Conservation (phyloP, 2,329 filamentous ascomycete genomes). For the Atkinsonella texensis region DNA sequence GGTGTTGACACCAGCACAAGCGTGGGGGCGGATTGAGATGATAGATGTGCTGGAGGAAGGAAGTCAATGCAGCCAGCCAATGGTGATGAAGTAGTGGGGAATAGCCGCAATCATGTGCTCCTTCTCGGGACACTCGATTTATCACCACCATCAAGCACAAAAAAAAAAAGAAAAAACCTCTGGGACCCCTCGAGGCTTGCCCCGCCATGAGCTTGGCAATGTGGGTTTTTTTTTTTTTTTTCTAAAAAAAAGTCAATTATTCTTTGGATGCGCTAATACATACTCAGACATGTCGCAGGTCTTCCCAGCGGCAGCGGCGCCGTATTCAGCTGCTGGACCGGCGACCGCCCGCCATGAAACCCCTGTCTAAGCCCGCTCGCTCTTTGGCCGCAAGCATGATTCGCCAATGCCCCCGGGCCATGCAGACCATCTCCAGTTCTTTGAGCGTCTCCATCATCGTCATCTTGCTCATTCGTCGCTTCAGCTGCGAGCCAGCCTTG, state of each 20-base stretch:
- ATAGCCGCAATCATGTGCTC: too few species aligned
- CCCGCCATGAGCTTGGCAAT: neutral
- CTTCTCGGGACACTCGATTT: too few species aligned
- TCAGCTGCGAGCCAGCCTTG: neutral
- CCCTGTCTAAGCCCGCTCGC: neutral
- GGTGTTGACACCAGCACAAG: neutral
- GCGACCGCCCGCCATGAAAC: neutral
- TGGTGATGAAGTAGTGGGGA: too few species aligned
- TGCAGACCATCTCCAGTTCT: neutral
- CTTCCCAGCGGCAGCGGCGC: neutral
- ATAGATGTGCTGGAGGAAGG: neutral
- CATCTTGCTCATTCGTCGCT: neutral
- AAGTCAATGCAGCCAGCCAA: neutral
- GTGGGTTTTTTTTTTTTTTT: too few species aligned
- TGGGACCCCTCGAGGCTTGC: neutral
- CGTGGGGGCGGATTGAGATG: neutral
- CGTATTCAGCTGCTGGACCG: neutral
- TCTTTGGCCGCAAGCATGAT: constrained; percentile 10
- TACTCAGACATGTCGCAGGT: too few species aligned
- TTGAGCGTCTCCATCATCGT: neutral
- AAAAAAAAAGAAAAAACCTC: neutral
- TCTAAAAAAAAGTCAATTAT: too few species aligned
- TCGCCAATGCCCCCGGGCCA: constrained; percentile 12
- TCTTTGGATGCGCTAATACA: too few species aligned
- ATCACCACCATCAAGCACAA: too few species aligned